phyloP scores from a whole-genome alignment of 176 grass and related monocot genomes.

The Alloteropsis semialata region DNA sequence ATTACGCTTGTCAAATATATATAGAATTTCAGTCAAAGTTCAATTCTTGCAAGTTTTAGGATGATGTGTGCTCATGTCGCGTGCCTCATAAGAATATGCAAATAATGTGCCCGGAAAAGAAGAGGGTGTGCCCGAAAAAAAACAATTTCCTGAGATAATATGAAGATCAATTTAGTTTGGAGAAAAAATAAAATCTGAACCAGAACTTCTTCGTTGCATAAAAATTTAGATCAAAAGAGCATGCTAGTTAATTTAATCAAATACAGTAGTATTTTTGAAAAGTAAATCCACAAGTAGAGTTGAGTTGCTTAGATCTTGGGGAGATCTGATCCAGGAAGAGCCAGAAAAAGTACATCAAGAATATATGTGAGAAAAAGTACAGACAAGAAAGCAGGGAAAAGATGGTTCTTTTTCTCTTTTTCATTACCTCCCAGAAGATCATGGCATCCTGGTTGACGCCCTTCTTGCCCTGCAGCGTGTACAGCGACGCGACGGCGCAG shows the following conservation, averaged over 20 bases:
- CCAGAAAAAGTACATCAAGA: neutral
- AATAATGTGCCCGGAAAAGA: neutral
- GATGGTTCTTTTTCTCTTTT: neutral
- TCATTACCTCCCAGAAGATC: constrained; percentile 86
- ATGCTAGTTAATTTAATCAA: neutral
- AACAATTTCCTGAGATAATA: constrained; percentile 2
- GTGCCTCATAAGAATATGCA: constrained; percentile 17
- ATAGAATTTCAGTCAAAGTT: constrained; percentile 32
- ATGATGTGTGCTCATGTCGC: constrained; percentile 15
- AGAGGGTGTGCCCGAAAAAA: neutral
- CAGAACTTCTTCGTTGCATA: neutral
- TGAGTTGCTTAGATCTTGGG: neutral
- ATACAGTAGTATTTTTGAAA: neutral
- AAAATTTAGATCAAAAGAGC: constrained; percentile 29
- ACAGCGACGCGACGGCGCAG: constrained; percentile 67
- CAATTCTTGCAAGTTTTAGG: constrained; percentile 23
- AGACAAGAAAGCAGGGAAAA: constrained; percentile 16
- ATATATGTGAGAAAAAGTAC: constrained; percentile 11
- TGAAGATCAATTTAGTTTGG: constrained; percentile 23
- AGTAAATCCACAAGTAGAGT: neutral
- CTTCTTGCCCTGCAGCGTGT: constrained; percentile 90
- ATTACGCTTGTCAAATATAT: constrained; percentile 27
- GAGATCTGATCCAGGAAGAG: constrained; percentile 34
- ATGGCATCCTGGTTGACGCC: constrained; percentile 95
- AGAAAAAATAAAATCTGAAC: neutral